phyloP scores from a whole-genome alignment of 176 grass and related monocot genomes.

The Rhynchospora breviuscula region DNA sequence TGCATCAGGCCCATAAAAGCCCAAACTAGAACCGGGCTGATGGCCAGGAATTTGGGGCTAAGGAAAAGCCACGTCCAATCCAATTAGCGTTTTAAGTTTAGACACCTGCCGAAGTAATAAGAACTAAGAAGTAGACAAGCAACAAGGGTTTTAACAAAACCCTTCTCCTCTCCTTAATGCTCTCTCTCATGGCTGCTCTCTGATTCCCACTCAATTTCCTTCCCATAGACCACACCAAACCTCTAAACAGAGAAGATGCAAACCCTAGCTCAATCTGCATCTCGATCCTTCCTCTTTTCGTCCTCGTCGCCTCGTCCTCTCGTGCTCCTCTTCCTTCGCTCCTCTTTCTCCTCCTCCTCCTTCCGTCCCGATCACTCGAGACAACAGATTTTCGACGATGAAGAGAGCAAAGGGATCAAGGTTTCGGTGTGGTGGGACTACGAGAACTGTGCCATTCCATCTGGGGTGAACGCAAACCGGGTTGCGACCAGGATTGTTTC shows the following conservation, averaged over 20 bases:
- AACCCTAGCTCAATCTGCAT: neutral
- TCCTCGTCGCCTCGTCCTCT: neutral
- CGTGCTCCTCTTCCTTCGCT: neutral
- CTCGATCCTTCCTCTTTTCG: neutral
- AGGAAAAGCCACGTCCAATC: neutral
- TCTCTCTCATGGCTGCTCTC: constrained; percentile 1
- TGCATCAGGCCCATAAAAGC: neutral
- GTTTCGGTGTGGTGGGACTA: constrained; percentile 98
- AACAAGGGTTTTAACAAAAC: constrained; percentile 1
- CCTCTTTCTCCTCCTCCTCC: neutral
- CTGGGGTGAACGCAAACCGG: constrained; percentile 45
- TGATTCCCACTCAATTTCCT: neutral
- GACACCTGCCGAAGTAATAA: neutral
- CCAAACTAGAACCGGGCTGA: neutral
- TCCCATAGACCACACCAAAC: neutral
- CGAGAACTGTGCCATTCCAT: constrained; percentile 76
- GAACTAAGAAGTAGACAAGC: neutral
- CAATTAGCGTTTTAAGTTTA: neutral
- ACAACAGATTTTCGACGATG: neutral
- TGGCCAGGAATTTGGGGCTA: too few species aligned
- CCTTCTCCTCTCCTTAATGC: neutral
- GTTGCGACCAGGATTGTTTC: constrained; percentile 47
- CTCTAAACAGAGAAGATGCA: constrained; percentile 11
- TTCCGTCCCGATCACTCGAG: constrained; percentile 19
- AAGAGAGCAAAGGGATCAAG: constrained; percentile 46